Evolutionary conservation across 345 rosid genomes (phyloP), one percentile per base, ranked within the genome.

Genomic region (Reutealis trisperma): DNA sequence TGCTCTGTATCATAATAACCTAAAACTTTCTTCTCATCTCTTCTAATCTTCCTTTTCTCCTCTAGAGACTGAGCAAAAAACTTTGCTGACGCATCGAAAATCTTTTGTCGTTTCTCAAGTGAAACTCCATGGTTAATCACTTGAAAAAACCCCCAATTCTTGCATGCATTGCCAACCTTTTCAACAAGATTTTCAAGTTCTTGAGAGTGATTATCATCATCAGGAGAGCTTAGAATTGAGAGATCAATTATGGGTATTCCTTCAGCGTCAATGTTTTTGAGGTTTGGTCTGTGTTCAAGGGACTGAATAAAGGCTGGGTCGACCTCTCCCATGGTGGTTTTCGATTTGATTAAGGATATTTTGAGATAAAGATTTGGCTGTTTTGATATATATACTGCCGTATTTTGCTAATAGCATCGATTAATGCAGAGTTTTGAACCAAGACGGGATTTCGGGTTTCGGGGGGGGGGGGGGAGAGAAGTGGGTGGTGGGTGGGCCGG

Each of bases 91-190:
- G 75, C 80, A 14, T 61, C 42, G 45, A 79, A 74, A 0, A 87
- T 18, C 30, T 52, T 67, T 54, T 63, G 54, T 63, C 78, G 55
- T 54, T 63, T 72, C 16, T 81, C 83, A 13, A 73, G 21, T 2
- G 80, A 61, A 49, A 85, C 88, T 22, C 88, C 90, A 73, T 87
- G 88, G 73, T 85, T 88, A 62, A 84, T 77, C 78, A 85, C 85
- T 18, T 79, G 85, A 63, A 88, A 85, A 63, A 86, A 81, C 0
- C 87, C 88, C 89, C 88, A 88, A 7, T 81, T 57, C 79, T 73
- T 75, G 82, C 87, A 84, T 14, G 90, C 87, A 7, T 64, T 55
- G 8, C 85, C 79, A 9, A 88, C 68, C 14, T 84, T 76, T 14
- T 52, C 60, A 30, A 85, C 82, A 27, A 82, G 80, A 21, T 3